Conservation (phyloP, 805 yeast species). For the Metschnikowia lunata region DNA sequence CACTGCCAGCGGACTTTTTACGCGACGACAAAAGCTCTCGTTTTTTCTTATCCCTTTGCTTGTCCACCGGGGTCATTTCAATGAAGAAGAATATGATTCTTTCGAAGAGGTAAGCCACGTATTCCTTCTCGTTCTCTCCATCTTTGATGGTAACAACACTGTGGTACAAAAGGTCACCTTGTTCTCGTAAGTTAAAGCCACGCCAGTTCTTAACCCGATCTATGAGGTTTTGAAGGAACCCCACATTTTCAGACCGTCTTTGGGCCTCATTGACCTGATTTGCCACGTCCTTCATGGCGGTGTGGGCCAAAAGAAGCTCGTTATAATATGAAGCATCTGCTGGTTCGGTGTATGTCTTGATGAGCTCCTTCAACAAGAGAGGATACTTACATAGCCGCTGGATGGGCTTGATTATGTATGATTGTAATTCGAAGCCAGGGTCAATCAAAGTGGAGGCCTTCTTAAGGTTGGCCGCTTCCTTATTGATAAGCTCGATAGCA, state of each 20-base stretch:
- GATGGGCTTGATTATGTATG: slow-evolving; percentile 87
- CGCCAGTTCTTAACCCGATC: slow-evolving; percentile 88
- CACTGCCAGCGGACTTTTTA: slow-evolving; percentile 43
- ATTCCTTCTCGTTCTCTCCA: slow-evolving; percentile 74
- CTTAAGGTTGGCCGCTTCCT: slow-evolving; percentile 54
- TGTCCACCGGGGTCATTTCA: slow-evolving; percentile 24
- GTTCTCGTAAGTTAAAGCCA: slow-evolving; percentile 72
- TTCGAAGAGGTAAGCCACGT: slow-evolving; percentile 85
- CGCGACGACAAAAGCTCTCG: slow-evolving; percentile 43
- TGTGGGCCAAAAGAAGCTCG: slow-evolving; percentile 68
- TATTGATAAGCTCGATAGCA: slow-evolving; percentile 74
- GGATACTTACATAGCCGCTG: slow-evolving; percentile 97
- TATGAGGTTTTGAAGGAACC: slow-evolving; percentile 59
- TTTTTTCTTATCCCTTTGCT: slow-evolving; percentile 31
- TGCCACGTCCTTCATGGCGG: slow-evolving; percentile 79
- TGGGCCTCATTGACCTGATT: slow-evolving; percentile 89
- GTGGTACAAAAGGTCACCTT: slow-evolving; percentile 80
- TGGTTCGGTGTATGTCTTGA: slow-evolving; percentile 50
- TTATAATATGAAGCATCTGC: slow-evolving; percentile 33
- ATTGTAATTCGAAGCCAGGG: slow-evolving; percentile 84
- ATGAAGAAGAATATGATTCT: slow-evolving; percentile 48
- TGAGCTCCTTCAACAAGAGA: slow-evolving; percentile 66
- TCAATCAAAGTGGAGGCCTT: slow-evolving; percentile 60
- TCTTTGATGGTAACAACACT: slow-evolving; percentile 69
- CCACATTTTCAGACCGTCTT: slow-evolving; percentile 82